Percentiles rank a stretch among this genome's conserved stretches.
phyloP scores from a whole-genome alignment of 2,329 filamentous ascomycete species.

The Fusarium buharicum region DNA sequence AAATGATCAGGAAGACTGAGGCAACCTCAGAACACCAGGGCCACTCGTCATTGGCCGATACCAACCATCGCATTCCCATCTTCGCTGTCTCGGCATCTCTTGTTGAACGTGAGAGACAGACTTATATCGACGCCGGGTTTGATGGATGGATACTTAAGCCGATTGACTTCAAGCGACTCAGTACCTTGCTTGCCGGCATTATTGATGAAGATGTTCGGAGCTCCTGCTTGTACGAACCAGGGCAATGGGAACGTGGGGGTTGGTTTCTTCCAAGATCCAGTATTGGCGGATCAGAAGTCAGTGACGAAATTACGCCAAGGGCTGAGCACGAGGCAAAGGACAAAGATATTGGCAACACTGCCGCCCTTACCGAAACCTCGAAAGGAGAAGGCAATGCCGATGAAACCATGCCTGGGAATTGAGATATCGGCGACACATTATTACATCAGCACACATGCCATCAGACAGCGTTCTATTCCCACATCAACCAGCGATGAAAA shows the following conservation, averaged over 20 bases:
- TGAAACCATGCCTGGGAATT: neutral
- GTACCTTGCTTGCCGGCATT: conserved; percentile 75
- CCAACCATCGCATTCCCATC: conserved; percentile 77
- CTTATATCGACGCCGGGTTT: conserved; percentile 81
- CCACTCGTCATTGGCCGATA: conserved; percentile 67
- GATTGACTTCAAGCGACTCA: conserved; percentile 81
- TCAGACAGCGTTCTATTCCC: neutral
- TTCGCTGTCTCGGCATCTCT: conserved; percentile 89
- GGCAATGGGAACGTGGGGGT: conserved; percentile 85
- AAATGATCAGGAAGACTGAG: conserved; percentile 83
- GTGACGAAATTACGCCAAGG: conserved; percentile 45
- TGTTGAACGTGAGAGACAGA: conserved; percentile 72
- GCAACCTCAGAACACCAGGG: conserved; percentile 58
- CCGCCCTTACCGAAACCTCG: neutral
- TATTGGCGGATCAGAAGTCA: conserved; percentile 18
- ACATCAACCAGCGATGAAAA: neutral
- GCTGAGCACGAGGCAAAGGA: conserved; percentile 32
- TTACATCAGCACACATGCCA: neutral
- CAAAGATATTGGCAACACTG: conserved; percentile 33
- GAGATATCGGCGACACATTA: neutral
- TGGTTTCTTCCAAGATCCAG: conserved; percentile 69
- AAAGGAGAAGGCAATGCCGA: neutral
- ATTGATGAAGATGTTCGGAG: conserved; percentile 67
- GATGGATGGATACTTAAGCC: conserved; percentile 94
- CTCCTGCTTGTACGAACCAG: conserved; percentile 73